Percentiles rank a stretch among this genome's conserved stretches.
Conservation (phyloP, 176 grass and related monocot genomes). For the Tuctoria greenei region DNA sequence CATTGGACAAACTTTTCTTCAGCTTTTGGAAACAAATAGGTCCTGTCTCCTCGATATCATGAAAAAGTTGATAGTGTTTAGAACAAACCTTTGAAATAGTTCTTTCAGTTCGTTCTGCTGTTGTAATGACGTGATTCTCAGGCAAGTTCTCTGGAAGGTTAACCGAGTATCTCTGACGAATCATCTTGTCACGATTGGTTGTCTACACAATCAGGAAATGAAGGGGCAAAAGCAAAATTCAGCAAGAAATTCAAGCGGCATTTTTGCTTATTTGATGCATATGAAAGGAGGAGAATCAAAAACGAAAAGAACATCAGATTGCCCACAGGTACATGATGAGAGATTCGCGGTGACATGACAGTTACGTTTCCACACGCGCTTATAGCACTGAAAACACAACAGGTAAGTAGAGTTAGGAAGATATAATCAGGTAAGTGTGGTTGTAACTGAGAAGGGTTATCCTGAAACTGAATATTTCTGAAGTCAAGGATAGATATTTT, state of each 20-base stretch:
- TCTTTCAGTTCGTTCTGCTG: slow-evolving; percentile 34
- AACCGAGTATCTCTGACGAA: slow-evolving; percentile 38
- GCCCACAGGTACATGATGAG: slow-evolving; percentile 68
- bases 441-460: slow-evolving; percentile 22
- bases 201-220: slow-evolving; percentile 26
- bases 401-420: background rate
- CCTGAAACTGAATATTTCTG: slow-evolving; percentile 20
- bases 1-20: slow-evolving; percentile 33
- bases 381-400: slow-evolving; percentile 43
- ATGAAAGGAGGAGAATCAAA: background rate
- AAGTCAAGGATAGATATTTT: background rate
- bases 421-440: background rate
- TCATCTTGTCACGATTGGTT: slow-evolving; percentile 35
- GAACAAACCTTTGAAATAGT: slow-evolving; percentile 49
- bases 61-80: slow-evolving; percentile 16
- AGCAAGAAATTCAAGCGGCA: slow-evolving; percentile 6
- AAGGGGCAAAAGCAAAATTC: background rate
- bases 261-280: slow-evolving; percentile 2
- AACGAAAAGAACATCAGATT: slow-evolving; percentile 34
- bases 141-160: slow-evolving; percentile 38
- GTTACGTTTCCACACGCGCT: slow-evolving; percentile 31
- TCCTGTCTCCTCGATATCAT: slow-evolving; percentile 38
- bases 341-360: slow-evolving; percentile 51
- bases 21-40: slow-evolving; percentile 45
- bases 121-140: slow-evolving; percentile 9